Conservation (phyloP, 345 rosid genomes). For the Tarenaya hassleriana region DNA sequence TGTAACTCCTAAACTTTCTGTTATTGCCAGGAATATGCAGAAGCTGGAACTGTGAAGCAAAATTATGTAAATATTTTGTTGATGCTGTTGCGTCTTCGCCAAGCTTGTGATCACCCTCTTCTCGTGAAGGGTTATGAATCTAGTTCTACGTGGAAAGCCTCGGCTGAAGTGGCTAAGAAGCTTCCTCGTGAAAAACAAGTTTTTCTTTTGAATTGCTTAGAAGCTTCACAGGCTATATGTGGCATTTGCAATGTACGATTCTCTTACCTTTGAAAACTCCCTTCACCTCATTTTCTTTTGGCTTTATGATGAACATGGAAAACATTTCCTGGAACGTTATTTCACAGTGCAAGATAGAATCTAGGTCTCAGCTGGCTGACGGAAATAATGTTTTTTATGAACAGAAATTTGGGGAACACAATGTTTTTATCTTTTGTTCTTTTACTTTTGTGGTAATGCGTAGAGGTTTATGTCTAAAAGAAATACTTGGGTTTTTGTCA, state of each 20-base stretch:
- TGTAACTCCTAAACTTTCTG: neutral
- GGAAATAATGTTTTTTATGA: neutral
- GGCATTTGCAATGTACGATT: slow-evolving; percentile 84
- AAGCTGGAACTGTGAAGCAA: slow-evolving; percentile 97
- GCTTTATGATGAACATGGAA: slow-evolving; percentile 8
- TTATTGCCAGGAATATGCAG: slow-evolving; percentile 74
- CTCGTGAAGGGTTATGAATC: slow-evolving; percentile 74
- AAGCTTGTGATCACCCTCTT: slow-evolving; percentile 98
- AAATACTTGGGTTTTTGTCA: too few species aligned
- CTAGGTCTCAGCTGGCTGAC: neutral
- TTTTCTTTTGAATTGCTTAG: slow-evolving; percentile 45
- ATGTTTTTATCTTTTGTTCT: neutral
- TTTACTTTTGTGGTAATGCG: too few species aligned
- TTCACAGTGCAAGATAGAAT: neutral
- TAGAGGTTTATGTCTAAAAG: too few species aligned
- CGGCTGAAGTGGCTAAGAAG: slow-evolving; percentile 53
- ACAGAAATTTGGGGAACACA: neutral
- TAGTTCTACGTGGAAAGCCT: slow-evolving; percentile 45
- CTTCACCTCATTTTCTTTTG: neutral
- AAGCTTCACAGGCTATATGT: slow-evolving; percentile 81
- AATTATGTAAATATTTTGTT: slow-evolving; percentile 90
- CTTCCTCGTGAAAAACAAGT: slow-evolving; percentile 41
- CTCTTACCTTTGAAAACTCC: neutral
- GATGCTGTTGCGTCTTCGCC: slow-evolving; percentile 98
- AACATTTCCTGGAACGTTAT: slow-evolving; percentile 1